phyloP scores from a whole-genome alignment of 257 asterid species.

The Paulownia fortunei region DNA sequence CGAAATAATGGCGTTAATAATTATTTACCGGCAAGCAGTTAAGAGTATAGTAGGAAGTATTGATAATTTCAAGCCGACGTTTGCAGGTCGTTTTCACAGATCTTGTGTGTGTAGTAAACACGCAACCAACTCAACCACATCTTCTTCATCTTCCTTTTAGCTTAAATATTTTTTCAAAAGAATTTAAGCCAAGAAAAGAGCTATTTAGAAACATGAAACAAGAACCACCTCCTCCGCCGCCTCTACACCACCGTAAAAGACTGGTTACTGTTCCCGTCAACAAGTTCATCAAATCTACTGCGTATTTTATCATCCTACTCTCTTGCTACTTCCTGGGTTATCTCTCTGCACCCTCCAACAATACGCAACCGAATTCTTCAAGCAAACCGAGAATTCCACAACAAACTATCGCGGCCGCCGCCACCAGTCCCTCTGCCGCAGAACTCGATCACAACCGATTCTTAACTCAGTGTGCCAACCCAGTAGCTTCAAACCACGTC shows the following conservation, averaged over 20 bases:
- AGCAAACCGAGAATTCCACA: neutral
- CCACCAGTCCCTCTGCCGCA: neutral
- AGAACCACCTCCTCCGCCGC: slow-evolving; percentile 21
- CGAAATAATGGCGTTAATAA: neutral
- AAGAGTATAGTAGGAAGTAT: too few relatives aligned
- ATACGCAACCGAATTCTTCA: neutral
- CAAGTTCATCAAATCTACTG: slow-evolving; percentile 19
- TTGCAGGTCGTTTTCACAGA: neutral
- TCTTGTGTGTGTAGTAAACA: neutral
- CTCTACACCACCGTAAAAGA: slow-evolving; percentile 28
- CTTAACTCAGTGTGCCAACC: neutral
- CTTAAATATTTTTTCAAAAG: too few relatives aligned
- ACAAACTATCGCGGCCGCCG: neutral
- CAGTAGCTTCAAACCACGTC: slow-evolving; percentile 2
- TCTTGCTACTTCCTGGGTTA: slow-evolving; percentile 32
- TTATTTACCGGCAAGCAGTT: neutral
- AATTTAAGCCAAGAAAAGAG: neutral
- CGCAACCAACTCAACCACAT: slow-evolving; percentile 12
- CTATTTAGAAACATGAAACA: slow-evolving; percentile 29
- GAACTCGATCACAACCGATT: slow-evolving; percentile 19
- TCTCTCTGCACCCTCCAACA: slow-evolving; percentile 21
- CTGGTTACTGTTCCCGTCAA: neutral
- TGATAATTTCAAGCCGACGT: neutral
- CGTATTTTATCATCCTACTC: slow-evolving; percentile 27
- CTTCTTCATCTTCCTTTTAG: neutral